Percentiles rank a stretch among this genome's conserved stretches.
Conservation (phyloP, 2,329 filamentous ascomycete species). For the Colletotrichum abscissum region DNA sequence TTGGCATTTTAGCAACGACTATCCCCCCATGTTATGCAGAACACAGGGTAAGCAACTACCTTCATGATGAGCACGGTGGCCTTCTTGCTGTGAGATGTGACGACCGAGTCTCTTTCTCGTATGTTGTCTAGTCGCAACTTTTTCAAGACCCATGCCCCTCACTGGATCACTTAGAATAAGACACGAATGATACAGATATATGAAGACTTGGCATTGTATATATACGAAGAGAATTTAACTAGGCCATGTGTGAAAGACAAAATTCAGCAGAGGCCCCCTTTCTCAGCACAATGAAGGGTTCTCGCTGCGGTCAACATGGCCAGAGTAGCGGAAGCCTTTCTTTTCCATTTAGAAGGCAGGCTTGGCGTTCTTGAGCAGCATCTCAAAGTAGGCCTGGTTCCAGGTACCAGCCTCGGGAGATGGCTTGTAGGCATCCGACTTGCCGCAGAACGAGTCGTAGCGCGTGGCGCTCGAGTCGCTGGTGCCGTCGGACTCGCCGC, state of each 20-base stretch:
- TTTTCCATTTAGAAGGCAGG: constrained; percentile 23
- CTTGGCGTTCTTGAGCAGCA: constrained; percentile 39
- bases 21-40: background rate
- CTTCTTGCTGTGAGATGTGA: background rate
- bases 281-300: background rate
- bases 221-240: background rate
- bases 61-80: background rate
- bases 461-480: constrained; percentile 47
- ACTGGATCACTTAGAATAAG: background rate
- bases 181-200: background rate
- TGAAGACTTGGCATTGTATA: background rate
- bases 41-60: too few species aligned
- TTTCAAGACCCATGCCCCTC: background rate
- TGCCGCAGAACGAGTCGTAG: constrained; percentile 52
- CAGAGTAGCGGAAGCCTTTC: background rate
- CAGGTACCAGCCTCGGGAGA: constrained; percentile 64
- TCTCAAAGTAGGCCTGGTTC: constrained; percentile 44
- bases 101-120: background rate
- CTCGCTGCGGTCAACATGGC: background rate
- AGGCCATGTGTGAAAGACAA: background rate
- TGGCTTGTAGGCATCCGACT: constrained; percentile 56
- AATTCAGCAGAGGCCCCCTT: background rate
- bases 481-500: constrained; percentile 62
- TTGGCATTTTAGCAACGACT: background rate
- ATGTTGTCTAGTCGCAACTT: background rate